These are phyloP conservation scores for Colletotrichum theobromicola DNA, from an alignment of 2,329 filamentous ascomycete genomes.

Conservation along the genomic window DNA sequence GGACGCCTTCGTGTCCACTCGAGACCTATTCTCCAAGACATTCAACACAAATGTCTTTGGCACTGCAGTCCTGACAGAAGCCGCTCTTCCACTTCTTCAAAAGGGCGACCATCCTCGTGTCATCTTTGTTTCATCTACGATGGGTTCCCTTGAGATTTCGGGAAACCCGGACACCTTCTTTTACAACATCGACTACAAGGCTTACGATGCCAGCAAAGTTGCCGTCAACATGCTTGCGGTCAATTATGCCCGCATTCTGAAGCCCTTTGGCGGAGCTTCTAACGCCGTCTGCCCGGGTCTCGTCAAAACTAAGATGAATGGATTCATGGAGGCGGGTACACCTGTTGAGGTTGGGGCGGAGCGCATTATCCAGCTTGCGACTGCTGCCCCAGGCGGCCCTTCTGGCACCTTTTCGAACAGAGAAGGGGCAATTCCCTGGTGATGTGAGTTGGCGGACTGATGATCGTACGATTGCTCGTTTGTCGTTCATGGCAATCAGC, in stretches of 20 bases:
- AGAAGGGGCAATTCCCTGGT: constrained; percentile 27
- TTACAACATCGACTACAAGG: constrained; percentile 33
- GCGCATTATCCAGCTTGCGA: constrained; percentile 34
- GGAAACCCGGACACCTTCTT: constrained; percentile 30
- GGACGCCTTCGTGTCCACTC: constrained; percentile 19
- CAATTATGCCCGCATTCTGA: constrained; percentile 35
- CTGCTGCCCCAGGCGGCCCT: constrained; percentile 31
- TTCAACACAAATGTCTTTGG: constrained; percentile 45
- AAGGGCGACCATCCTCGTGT: constrained; percentile 31
- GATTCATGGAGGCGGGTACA: constrained; percentile 12
- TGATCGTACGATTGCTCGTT: not conserved
- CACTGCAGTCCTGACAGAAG: constrained; percentile 31
- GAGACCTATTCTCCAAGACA: constrained; percentile 39
- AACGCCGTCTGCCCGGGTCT: constrained; percentile 42
- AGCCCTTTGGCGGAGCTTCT: constrained; percentile 33
- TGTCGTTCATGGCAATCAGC: not conserved
- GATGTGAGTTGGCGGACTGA: not conserved
- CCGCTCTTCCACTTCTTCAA: constrained; percentile 32
- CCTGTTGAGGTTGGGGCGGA: constrained; percentile 31
- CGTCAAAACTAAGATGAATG: constrained; percentile 34
- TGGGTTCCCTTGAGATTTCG: constrained; percentile 36
- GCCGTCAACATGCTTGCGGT: constrained; percentile 45
- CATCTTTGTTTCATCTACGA: constrained; percentile 41
- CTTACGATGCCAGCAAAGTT: constrained; percentile 46
- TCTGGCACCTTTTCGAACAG: constrained; percentile 31